These are phyloP conservation scores for Phialocephala sp. DNA, from an alignment of 2,329 filamentous ascomycete species.

Conservation along the genomic window DNA sequence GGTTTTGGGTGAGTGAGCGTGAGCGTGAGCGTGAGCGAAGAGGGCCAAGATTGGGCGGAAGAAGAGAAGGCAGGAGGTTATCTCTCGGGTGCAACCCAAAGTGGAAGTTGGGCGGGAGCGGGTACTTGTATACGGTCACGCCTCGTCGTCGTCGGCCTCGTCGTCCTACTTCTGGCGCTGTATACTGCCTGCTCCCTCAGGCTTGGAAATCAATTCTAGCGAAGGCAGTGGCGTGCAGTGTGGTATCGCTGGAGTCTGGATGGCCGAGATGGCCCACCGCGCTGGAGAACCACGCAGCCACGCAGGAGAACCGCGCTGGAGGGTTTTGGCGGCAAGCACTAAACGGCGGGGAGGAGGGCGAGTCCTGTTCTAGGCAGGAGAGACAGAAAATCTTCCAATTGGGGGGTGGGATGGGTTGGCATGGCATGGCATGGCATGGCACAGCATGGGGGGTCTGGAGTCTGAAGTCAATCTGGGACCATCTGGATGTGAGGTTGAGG, in stretches of 20 bases:
- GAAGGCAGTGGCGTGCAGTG: neutral
- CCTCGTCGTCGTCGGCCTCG: no score
- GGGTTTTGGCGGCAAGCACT: constrained; percentile 6
- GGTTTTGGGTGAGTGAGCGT: neutral
- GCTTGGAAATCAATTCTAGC: neutral
- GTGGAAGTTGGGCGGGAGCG: constrained; percentile 5
- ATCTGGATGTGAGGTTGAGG: no score
- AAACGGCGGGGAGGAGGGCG: neutral
- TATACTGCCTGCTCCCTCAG: neutral
- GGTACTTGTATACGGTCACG: neutral
- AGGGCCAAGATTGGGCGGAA: no score
- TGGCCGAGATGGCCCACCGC: neutral
- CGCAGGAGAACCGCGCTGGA: neutral
- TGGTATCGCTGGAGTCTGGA: neutral
- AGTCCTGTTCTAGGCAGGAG: neutral
- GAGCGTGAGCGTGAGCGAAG: no score
- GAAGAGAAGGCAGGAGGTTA: neutral
- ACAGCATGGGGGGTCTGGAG: no score
- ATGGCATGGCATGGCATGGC: no score
- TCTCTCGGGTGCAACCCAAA: constrained; percentile 4
- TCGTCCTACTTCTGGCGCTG: no score
- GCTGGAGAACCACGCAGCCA: no score
- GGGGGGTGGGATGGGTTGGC: neutral
- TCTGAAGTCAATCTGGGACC: no score
- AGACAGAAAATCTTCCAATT: neutral